A percentile compares a stretch with the other conserved stretches of the same genome.
phyloP scores from a whole-genome alignment of 805 yeast species.

The Isabelozyma pseudorhagii region DNA sequence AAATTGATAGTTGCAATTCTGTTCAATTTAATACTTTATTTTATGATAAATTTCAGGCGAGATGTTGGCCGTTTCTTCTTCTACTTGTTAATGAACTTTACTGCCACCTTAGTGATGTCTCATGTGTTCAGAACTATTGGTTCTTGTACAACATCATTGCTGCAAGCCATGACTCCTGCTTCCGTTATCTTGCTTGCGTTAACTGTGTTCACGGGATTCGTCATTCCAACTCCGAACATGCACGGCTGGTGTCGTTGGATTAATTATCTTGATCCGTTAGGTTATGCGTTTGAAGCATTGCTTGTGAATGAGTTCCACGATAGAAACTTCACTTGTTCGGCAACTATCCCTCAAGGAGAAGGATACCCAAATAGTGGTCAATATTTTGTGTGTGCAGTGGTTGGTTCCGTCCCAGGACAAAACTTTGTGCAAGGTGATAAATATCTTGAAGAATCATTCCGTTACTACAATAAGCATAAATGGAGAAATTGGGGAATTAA shows the following conservation, averaged over 20 bases:
- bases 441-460: constrained; percentile 36
- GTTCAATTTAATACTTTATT: constrained; percentile 51
- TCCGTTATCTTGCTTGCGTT: constrained; percentile 47
- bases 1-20: constrained; percentile 42
- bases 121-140: constrained; percentile 55
- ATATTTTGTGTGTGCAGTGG: constrained; percentile 14
- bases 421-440: constrained; percentile 20
- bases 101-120: constrained; percentile 51
- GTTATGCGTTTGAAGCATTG: constrained; percentile 55
- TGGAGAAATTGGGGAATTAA: constrained; percentile 69
- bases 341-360: constrained; percentile 44
- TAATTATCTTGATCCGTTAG: constrained; percentile 56
- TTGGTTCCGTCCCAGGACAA: constrained; percentile 21
- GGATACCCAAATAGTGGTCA: constrained; percentile 16
- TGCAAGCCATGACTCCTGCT: constrained; percentile 60
- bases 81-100: constrained; percentile 41
- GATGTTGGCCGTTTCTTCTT: constrained; percentile 54
- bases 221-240: constrained; percentile 53
- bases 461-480: constrained; percentile 41
- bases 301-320: constrained; percentile 57
- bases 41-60: constrained; percentile 52
- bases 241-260: constrained; percentile 68
- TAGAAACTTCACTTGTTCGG: constrained; percentile 43
- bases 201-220: constrained; percentile 55
- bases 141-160: constrained; percentile 42